These are phyloP conservation scores for Ceratocystis eucalypticola DNA, from an alignment of 2,329 filamentous ascomycete genomes.

Conservation along the genomic window DNA sequence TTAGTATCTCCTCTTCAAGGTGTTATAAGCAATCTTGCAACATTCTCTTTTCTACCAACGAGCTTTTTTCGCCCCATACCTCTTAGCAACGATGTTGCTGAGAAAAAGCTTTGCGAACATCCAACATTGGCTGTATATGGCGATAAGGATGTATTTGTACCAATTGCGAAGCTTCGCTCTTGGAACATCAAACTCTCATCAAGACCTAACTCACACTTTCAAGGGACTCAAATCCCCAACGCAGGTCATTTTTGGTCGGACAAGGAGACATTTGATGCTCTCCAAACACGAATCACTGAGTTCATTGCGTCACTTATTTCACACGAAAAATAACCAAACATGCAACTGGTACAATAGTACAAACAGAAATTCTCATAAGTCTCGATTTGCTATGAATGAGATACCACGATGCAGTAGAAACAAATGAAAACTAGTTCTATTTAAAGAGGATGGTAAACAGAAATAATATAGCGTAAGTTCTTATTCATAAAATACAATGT, in stretches of 20 bases:
- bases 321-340: not conserved
- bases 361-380: not conserved
- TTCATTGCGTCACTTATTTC: conserved; percentile 18
- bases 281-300: conserved; percentile 25
- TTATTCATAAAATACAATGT: not conserved
- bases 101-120: conserved; percentile 44
- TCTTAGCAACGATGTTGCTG: conserved; percentile 25
- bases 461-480: no score
- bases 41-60: conserved; percentile 37
- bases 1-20: conserved; percentile 56
- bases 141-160: conserved; percentile 59
- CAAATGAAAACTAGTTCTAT: no score
- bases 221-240: conserved; percentile 34
- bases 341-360: not conserved
- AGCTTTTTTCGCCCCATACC: not conserved
- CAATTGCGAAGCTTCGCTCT: conserved; percentile 45
- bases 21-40: conserved; percentile 46
- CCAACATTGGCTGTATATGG: conserved; percentile 62
- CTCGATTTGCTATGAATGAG: no score
- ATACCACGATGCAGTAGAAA: no score
- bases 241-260: conserved; percentile 54
- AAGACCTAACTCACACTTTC: conserved; percentile 33
- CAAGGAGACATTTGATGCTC: conserved; percentile 31
- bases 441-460: no score
- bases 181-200: conserved; percentile 48